phyloP scores from a whole-genome alignment of 2,329 filamentous ascomycete genomes.

The Apiospora aurea region DNA sequence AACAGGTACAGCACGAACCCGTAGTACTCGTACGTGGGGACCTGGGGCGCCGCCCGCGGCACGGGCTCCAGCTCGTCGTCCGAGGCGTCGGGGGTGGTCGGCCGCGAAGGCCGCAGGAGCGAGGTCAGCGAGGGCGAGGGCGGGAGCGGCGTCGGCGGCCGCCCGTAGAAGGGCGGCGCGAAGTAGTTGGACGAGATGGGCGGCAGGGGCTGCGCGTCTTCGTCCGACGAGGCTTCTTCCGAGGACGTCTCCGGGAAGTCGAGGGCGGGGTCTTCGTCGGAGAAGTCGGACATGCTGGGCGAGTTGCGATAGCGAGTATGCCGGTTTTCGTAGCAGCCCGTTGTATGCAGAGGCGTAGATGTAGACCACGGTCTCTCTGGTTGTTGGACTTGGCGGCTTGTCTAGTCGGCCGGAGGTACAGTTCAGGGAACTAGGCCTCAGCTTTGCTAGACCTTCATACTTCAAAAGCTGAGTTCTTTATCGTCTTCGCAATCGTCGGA shows the following conservation, averaged over 20 bases:
- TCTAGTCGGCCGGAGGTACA: not conserved
- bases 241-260: constrained; percentile 24
- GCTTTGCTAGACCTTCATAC: not conserved
- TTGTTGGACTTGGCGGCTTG: not conserved
- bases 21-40: constrained; percentile 99
- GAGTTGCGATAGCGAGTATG: not conserved
- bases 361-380: not conserved
- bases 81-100: constrained; percentile 89
- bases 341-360: not conserved
- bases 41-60: constrained; percentile 86
- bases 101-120: constrained; percentile 87
- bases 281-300: constrained; percentile 27
- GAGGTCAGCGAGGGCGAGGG: constrained; percentile 93
- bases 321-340: not conserved
- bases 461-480: not conserved
- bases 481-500: not conserved
- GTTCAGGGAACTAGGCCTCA: not conserved
- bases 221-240: constrained; percentile 37
- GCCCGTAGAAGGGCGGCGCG: constrained; percentile 92
- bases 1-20: constrained; percentile 97
- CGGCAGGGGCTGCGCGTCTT: constrained; percentile 48
- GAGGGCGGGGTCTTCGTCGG: constrained; percentile 26
- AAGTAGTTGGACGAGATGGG: constrained; percentile 63
- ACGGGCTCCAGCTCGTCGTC: constrained; percentile 84
- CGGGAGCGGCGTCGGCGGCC: constrained; percentile 92